Base-by-base conservation (phyloP, 2,329 filamentous ascomycete genomes). In the Talaromyces sp. region DNA sequence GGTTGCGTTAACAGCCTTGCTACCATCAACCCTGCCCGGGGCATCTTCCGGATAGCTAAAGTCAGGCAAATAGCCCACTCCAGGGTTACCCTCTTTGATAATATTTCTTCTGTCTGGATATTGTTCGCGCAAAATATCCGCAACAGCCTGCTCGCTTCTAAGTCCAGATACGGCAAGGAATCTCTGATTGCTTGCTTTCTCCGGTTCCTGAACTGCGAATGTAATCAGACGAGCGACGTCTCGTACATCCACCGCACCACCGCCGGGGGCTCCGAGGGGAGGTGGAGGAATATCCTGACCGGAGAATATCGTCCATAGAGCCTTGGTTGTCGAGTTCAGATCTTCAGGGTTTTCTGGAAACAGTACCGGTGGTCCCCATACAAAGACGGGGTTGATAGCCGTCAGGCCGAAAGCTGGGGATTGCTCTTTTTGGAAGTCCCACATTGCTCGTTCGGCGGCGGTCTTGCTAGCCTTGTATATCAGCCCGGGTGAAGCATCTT, bases 381-480 rank as follows among this genome's bases (percentile, higher is more conserved):
- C 43, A 19, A 31, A 46, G 15, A 46, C 43, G 17, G 43, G 43
- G 17, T 46, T 46, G 43, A 46, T 33, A 1, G 43, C 43, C 4
- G 43, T 31, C 43, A 46, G 17, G 9, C 22, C 31, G 17, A 46
- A 46, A 31, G 15, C 6, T 9, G 43, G 43, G 3, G 22, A 35
- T n/a, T 52, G 3, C 3, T 39, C 21, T 13, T 2, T 36, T n/a
- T 52, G 48, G 7, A 52, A 52, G 6, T 52, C 48, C 48, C 48
- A 52, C 48, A 52, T 52, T 22, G 35, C 33, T 25, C 48, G 19
- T 22, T 52, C 48, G 8, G 48, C 48, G 11, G 48, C 48, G 2
- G 48, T 39, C 13, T 52, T 52, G 15, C 48, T 52, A n/a, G 48
- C 48, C 11, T 52, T 52, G 33, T 52, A 52, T 37, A 37, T 52